A percentile compares a stretch with the other conserved stretches of the same genome.
Evolutionary conservation across 257 asterid species (phyloP).

Genomic region (Nicotiana tabacum): DNA sequence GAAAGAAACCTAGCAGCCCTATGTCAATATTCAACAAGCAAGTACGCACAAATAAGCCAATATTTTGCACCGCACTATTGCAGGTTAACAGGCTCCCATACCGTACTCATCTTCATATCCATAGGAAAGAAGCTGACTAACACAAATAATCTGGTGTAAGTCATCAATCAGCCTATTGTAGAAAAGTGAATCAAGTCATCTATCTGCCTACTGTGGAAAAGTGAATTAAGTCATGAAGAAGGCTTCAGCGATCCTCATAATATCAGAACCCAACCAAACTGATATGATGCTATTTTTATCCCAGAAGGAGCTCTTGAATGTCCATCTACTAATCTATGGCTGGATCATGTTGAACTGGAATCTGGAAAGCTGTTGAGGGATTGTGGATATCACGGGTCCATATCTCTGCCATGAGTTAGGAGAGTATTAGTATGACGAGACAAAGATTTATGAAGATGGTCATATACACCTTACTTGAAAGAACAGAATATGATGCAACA

Average conservation of each 20-base stretch:
- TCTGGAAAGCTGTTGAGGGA: conserved; percentile 94
- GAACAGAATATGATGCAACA: background rate
- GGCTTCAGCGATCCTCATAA: background rate
- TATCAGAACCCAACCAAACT: background rate
- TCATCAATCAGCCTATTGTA: too few species aligned
- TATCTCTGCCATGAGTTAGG: conserved; percentile 54
- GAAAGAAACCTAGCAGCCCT: background rate
- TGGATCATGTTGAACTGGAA: conserved; percentile 95
- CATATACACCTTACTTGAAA: background rate
- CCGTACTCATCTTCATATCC: background rate
- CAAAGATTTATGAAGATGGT: background rate
- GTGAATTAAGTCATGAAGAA: background rate
- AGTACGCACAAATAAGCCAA: background rate
- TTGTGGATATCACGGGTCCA: conserved; percentile 94
- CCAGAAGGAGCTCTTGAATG: background rate
- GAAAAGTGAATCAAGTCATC: background rate
- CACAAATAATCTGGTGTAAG: background rate
- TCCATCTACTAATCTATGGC: conserved; percentile 26
- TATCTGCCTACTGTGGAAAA: background rate
- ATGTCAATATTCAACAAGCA: background rate
- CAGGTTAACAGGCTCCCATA: background rate
- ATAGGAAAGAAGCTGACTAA: background rate
- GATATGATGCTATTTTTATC: background rate
- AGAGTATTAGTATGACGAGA: background rate
- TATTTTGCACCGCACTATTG: background rate